Evolutionary conservation across 352 stramenopile species (phyloP).

Genomic region (Phytophthora tentaculata): DNA sequence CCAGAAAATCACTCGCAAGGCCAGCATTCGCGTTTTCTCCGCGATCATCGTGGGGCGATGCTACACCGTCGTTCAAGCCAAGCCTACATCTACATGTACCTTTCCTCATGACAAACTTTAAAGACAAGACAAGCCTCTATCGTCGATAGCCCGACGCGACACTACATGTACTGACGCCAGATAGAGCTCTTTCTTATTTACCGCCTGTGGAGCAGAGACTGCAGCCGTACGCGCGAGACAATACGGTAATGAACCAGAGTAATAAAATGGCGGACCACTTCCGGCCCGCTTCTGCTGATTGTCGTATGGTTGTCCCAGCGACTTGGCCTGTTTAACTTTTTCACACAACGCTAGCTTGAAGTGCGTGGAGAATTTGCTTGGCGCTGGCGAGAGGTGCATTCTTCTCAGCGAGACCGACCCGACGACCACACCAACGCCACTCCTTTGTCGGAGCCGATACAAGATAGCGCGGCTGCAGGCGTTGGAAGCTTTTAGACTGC

Average conservation of each 20-base stretch:
- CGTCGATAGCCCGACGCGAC: slow-evolving; percentile 26
- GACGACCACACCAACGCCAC: slow-evolving; percentile 8
- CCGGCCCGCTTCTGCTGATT: slow-evolving; percentile 19
- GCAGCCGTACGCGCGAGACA: slow-evolving; percentile 2
- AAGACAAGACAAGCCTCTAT: slow-evolving; percentile 9
- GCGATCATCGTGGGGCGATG: slow-evolving; percentile 51
- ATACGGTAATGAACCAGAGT: slow-evolving; percentile 26
- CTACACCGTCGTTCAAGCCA: too few species aligned
- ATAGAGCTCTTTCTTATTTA: slow-evolving; percentile 24
- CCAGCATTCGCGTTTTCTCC: slow-evolving; percentile 54
- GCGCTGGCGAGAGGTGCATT: slow-evolving; percentile 6
- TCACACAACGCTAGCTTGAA: slow-evolving; percentile 17
- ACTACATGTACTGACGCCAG: slow-evolving; percentile 35
- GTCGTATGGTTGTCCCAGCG: slow-evolving; percentile 28
- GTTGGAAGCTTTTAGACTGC: neutral
- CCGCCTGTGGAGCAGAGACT: slow-evolving; percentile 24
- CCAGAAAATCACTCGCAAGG: slow-evolving; percentile 26
- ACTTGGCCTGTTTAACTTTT: slow-evolving; percentile 28
- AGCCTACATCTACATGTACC: slow-evolving; percentile 21
- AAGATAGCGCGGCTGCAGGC: neutral
- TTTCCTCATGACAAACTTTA: neutral
- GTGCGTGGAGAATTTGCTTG: slow-evolving; percentile 17
- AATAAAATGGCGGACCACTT: slow-evolving; percentile 25
- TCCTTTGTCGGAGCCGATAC: neutral
- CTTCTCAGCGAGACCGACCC: slow-evolving; percentile 18